Evolutionary conservation across 192 early-diverging fungal genomes (phyloP), one percentile per base, ranked within the genome.

Genomic region (Piromyces finnis): DNA sequence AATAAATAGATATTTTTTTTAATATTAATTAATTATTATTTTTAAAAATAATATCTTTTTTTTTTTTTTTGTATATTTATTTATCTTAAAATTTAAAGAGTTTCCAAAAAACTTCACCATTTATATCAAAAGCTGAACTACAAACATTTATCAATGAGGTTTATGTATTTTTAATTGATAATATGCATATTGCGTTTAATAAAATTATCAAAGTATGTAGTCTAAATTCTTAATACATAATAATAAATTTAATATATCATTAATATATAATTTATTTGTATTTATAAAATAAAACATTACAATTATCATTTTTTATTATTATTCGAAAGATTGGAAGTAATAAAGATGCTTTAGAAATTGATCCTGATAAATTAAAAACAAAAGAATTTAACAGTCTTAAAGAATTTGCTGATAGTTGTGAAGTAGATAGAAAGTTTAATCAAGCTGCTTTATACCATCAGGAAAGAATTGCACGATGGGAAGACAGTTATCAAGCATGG

Each of bases 81-180:
- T 3, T 35, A 35, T 35, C 12, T 35, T n/a, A n/a, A n/a, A n/a
- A 12, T 77, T 29, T 27, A 13, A 30, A 89, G 87, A 80, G 84
- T 41, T 89, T 89, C 81, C 84, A 84, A 77, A 80, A 83, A 36
- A 87, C 85, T 41, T 87, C 88, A 0, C 87, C 90, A 0, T 89
- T 89, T 79, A 77, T 87, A 29, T 81, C 85, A 0, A 86, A 85
- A 36, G 78, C 86, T 9, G 90, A 91, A 77, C 79, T 91, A 30
- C 90, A 91, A 77, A 81, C 87, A 26, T 90, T 91, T 77, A 85
- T 90, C 83, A 88, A 86, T 78, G 85, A 89, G 81, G 78, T 91
- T 14, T 91, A 91, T 83, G 88, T 91, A 12, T 87, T 89, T 78
- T 84, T 91, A 28, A 79, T 86, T 5, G 90, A 89, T 79, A 82